phyloP scores from a whole-genome alignment of 768 basidiomycete species.

The Fomitopsis pulvina region DNA sequence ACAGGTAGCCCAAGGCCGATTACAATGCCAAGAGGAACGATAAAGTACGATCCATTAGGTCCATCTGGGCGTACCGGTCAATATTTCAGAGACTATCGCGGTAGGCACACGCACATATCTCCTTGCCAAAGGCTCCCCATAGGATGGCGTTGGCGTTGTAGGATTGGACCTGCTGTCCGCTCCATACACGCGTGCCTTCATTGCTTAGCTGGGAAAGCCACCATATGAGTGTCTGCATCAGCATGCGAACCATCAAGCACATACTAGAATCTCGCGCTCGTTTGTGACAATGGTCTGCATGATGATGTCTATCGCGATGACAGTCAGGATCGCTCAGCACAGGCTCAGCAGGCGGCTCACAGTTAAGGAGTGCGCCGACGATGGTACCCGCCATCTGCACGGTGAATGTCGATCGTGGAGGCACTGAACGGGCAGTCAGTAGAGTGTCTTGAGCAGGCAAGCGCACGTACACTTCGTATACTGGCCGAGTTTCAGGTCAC shows the following conservation, averaged over 20 bases:
- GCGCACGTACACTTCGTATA: constrained; percentile 20
- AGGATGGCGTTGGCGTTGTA: constrained; percentile 36
- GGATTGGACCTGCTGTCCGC: constrained; percentile 42
- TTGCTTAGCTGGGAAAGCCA: constrained; percentile 25
- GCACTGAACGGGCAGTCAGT: neutral
- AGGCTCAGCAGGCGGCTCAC: constrained; percentile 2
- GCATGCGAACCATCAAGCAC: neutral
- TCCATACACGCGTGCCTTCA: constrained; percentile 45
- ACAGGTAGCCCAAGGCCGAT: constrained; percentile 3
- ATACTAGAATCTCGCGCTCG: constrained; percentile 34
- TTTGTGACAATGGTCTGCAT: constrained; percentile 27
- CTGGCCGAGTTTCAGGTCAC: constrained; percentile 28
- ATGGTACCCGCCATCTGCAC: constrained; percentile 48
- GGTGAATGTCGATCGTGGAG: constrained; percentile 28
- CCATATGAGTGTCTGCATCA: neutral
- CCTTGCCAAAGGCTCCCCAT: constrained; percentile 6
- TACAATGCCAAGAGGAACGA: constrained; percentile 3
- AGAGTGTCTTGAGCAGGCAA: neutral
- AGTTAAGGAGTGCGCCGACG: constrained; percentile 39
- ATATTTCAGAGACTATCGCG: neutral
- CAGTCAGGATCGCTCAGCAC: neutral
- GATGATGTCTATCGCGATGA: constrained; percentile 14
- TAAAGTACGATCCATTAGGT: constrained; percentile 1
- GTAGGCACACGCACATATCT: neutral
- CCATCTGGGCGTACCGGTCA: neutral